Evolutionary conservation across 73 alveolate species (phyloP).

Genomic region (Paramecium tetraurelia): DNA sequence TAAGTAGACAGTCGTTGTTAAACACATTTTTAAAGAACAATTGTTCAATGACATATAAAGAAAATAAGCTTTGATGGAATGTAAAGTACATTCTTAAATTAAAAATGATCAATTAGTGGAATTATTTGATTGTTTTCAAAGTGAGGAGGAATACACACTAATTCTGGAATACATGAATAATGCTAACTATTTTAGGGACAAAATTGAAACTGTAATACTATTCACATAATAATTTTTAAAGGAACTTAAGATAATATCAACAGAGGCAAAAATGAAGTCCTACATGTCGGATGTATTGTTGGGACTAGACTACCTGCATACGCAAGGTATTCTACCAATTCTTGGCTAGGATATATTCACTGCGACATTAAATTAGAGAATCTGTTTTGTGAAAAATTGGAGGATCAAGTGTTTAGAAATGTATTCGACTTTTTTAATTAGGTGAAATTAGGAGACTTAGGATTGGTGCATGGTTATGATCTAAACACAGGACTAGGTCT

Average conservation of each 20-base stretch:
- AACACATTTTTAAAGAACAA: conserved; percentile 5
- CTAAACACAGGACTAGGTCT: conserved; percentile 62
- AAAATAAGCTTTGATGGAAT: conserved; percentile 58
- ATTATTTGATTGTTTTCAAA: conserved; percentile 70
- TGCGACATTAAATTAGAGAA: conserved; percentile 78
- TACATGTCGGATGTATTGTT: conserved; percentile 65
- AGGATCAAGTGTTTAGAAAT: conserved; percentile 67
- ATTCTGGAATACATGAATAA: conserved; percentile 70
- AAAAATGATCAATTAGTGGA: conserved; percentile 65
- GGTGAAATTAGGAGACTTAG: conserved; percentile 86
- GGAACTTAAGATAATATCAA: conserved; percentile 50
- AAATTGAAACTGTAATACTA: conserved; percentile 56
- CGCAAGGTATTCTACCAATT: conserved; percentile 59
- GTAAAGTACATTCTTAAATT: conserved; percentile 68
- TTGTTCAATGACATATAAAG: background rate
- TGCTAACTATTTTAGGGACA: conserved; percentile 63
- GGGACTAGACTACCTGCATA: conserved; percentile 74
- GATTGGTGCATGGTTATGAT: conserved; percentile 68
- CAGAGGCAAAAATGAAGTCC: conserved; percentile 62
- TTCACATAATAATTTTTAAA: background rate
- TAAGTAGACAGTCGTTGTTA: background rate
- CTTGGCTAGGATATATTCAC: conserved; percentile 69
- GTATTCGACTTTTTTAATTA: background rate
- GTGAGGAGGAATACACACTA: conserved; percentile 57
- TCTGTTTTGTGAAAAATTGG: conserved; percentile 67